Evolutionary conservation across 1,284 basidiomycete genomes (phyloP).

Genomic region (Austroboletus rostrupii): DNA sequence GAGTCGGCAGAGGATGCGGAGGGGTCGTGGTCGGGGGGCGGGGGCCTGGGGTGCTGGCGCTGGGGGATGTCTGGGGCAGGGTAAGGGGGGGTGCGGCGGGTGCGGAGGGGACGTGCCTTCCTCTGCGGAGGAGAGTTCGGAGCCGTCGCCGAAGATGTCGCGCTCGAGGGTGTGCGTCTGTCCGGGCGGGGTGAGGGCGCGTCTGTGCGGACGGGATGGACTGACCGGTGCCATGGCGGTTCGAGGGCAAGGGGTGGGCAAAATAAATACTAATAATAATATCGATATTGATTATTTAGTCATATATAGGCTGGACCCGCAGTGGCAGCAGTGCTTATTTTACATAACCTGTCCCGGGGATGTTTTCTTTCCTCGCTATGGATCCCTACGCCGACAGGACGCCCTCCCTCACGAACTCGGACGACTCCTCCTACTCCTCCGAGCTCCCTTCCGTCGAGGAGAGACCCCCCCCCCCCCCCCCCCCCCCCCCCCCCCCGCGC

Average conservation of each 20-base stretch:
- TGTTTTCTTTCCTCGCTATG: slow-evolving; percentile 23
- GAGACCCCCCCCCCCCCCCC: slow-evolving; percentile 22
- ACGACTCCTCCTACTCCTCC: slow-evolving; percentile 20
- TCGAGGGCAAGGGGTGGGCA: background rate
- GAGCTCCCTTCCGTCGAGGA: slow-evolving; percentile 14
- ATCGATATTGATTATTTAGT: too few species aligned
- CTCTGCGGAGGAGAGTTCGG: slow-evolving; percentile 71
- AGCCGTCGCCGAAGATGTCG: slow-evolving; percentile 76
- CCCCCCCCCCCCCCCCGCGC: background rate
- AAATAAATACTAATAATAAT: slow-evolving; percentile 14
- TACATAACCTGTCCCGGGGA: background rate
- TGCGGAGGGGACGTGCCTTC: slow-evolving; percentile 40
- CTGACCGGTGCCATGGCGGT: slow-evolving; percentile 16
- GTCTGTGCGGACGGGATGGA: rapidly evolving
- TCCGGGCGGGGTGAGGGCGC: background rate
- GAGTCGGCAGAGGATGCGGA: slow-evolving; percentile 60
- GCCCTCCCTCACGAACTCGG: slow-evolving; percentile 32
- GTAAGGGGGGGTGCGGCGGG: background rate
- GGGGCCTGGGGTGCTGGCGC: slow-evolving; percentile 30
- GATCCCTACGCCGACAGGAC: slow-evolving; percentile 22
- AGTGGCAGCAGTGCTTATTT: background rate
- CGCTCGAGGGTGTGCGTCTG: slow-evolving; percentile 46
- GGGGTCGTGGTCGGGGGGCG: slow-evolving; percentile 33
- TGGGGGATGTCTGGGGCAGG: slow-evolving; percentile 28
- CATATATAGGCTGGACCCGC: background rate